These are phyloP conservation scores for Cryptococcus sp. DNA, from an alignment of 1,284 basidiomycete species.

Conservation along the genomic window DNA sequence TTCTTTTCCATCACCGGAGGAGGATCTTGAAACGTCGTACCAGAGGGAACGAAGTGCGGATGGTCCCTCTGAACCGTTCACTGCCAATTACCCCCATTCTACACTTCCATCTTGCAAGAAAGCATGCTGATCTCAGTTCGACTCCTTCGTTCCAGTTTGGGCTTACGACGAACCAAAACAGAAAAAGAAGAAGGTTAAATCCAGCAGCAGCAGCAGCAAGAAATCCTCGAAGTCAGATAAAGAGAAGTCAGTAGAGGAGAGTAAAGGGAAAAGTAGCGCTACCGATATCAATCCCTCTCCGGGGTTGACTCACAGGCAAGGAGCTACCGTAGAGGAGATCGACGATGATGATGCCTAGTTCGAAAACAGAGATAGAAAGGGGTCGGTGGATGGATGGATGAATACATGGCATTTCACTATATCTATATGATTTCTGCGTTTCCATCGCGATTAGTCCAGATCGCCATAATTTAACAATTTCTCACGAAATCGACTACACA, in stretches of 20 bases:
- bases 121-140: constrained; percentile 60
- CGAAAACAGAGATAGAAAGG: too few species aligned
- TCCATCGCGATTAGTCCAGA: too few species aligned
- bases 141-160: constrained; percentile 96
- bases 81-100: too few species aligned
- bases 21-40: not conserved
- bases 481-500: not conserved
- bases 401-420: too few species aligned
- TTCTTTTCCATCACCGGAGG: not conserved
- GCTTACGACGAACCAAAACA: constrained; percentile 96
- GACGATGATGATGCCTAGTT: constrained; percentile 25
- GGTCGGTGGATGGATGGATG: not conserved
- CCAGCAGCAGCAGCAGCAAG: constrained; percentile 8
- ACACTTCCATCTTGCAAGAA: constrained; percentile 6
- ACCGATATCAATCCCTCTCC: constrained; percentile 4
- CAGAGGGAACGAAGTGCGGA: too few species aligned
- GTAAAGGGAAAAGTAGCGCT: constrained; percentile 1
- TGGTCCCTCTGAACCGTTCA: too few species aligned
- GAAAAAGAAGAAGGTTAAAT: constrained; percentile 54
- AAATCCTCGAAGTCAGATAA: constrained; percentile 5
- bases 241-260: constrained; percentile 3
- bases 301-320: constrained; percentile 16
- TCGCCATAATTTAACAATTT: not conserved
- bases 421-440: too few species aligned
- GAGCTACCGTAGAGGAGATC: constrained; percentile 39